Conservation (phyloP, 225 moss, liverwort and hornwort genomes). For the Polytrichum formosum region DNA sequence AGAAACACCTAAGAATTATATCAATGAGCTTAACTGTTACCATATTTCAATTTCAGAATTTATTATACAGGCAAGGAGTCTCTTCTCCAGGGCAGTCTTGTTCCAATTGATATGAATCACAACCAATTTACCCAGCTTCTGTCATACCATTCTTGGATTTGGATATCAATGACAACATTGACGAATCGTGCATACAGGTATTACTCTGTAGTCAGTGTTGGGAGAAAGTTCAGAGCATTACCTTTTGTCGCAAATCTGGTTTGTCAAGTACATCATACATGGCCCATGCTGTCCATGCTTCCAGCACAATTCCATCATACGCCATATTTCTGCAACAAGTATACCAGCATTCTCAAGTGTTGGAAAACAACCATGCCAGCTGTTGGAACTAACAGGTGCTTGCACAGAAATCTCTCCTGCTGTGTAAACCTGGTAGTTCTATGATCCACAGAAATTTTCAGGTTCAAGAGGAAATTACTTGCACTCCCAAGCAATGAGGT, state of each 20-base stretch:
- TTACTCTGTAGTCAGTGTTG: background rate
- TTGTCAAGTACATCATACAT: slow-evolving; percentile 64
- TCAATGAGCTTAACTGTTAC: no score
- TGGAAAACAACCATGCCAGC: no score
- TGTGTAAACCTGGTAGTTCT: no score
- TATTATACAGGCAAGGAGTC: no score
- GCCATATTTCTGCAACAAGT: slow-evolving; percentile 60
- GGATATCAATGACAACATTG: background rate
- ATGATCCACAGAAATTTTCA: background rate
- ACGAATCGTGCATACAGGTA: background rate
- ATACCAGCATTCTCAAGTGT: no score
- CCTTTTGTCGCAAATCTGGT: slow-evolving; percentile 72
- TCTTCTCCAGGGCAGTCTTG: no score
- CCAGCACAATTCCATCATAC: slow-evolving; percentile 85
- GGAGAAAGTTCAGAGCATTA: slow-evolving; percentile 9
- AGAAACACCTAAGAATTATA: no score
- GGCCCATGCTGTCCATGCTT: slow-evolving; percentile 91
- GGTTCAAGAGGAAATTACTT: slow-evolving; percentile 33
- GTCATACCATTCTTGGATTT: background rate
- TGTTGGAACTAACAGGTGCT: no score
- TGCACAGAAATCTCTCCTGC: no score
- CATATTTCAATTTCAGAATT: no score
- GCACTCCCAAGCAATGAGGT: slow-evolving; percentile 63
- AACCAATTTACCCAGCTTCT: no score
- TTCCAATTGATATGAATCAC: background rate